Percentiles rank a stretch among this genome's conserved stretches.
Evolutionary conservation across 176 grass and related monocot species (phyloP).

Genomic region (Lolium perenne): DNA sequence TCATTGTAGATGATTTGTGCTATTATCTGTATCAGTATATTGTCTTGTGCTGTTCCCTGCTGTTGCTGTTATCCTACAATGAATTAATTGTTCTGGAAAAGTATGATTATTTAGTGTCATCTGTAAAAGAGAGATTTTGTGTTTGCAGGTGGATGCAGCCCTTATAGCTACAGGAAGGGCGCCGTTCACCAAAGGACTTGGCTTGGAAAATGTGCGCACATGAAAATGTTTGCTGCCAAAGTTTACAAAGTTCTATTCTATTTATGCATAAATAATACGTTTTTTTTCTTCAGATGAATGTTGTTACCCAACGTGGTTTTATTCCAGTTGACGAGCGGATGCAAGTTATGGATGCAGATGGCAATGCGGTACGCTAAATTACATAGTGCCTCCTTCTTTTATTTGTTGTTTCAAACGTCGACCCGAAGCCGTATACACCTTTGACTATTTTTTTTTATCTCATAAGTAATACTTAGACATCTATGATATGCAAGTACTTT

Average conservation of each 20-base stretch:
- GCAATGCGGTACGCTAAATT: slow-evolving; percentile 68
- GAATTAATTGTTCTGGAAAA: background rate
- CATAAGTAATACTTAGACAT: background rate
- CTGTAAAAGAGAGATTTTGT: background rate
- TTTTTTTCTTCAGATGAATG: slow-evolving; percentile 75
- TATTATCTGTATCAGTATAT: slow-evolving; percentile 20
- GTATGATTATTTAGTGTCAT: slow-evolving; percentile 18
- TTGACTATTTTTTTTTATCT: background rate
- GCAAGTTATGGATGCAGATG: slow-evolving; percentile 80
- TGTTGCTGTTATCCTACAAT: background rate
- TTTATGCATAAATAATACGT: slow-evolving; percentile 26
- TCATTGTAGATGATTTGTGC: background rate
- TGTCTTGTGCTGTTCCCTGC: background rate
- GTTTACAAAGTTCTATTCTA: background rate
- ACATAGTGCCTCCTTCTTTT: background rate
- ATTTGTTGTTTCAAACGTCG: background rate
- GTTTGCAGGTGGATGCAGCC: slow-evolving; percentile 88
- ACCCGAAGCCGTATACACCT: background rate
- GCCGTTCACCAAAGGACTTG: slow-evolving; percentile 92
- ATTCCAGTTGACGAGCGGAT: slow-evolving; percentile 94
- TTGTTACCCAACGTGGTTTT: slow-evolving; percentile 86
- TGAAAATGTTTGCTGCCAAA: slow-evolving; percentile 1
- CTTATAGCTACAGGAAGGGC: slow-evolving; percentile 97
- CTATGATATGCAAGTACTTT: background rate
- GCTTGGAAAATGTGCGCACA: slow-evolving; percentile 89